Conservation (phyloP, 225 moss, liverwort and hornwort genomes). For the Antitrichia curtipendula region DNA sequence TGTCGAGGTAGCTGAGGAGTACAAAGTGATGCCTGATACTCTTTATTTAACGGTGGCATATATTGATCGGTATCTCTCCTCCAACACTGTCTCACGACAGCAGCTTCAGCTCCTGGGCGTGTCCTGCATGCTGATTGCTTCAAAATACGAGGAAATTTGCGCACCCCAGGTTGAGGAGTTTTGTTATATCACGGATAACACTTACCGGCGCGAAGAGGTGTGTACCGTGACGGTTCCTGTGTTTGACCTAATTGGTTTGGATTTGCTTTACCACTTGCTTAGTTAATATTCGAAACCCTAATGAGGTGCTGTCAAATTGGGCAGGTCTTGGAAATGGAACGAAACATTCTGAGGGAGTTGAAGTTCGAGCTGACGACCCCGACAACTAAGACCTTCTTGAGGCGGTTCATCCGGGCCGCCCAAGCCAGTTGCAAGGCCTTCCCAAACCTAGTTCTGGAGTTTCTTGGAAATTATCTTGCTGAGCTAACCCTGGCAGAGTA, state of each 20-base stretch:
- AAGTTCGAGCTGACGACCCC: constrained; percentile 93
- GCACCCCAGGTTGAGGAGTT: constrained; percentile 85
- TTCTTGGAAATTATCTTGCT: constrained; percentile 52
- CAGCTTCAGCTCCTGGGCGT: constrained; percentile 80
- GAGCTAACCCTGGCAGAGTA: constrained; percentile 70
- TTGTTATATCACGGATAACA: constrained; percentile 79
- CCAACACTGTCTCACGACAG: constrained; percentile 56
- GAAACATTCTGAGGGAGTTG: constrained; percentile 56
- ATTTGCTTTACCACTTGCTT: too few relatives aligned
- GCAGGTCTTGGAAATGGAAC: constrained; percentile 88
- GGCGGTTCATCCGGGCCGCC: constrained; percentile 85
- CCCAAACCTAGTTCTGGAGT: constrained; percentile 56
- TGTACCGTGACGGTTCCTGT: neutral
- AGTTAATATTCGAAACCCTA: neutral
- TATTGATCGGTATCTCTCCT: constrained; percentile 71
- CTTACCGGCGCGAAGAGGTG: constrained; percentile 65
- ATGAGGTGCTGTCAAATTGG: neutral
- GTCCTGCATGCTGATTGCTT: constrained; percentile 82
- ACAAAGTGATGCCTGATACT: constrained; percentile 67
- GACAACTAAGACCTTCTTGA: constrained; percentile 78
- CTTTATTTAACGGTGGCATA: constrained; percentile 63
- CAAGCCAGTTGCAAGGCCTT: constrained; percentile 33
- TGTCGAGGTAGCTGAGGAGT: constrained; percentile 82
- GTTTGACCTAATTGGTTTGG: neutral
- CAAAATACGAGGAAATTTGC: constrained; percentile 45